phyloP scores from a whole-genome alignment of 805 yeast species.

The Gaillardinia entomophila region DNA sequence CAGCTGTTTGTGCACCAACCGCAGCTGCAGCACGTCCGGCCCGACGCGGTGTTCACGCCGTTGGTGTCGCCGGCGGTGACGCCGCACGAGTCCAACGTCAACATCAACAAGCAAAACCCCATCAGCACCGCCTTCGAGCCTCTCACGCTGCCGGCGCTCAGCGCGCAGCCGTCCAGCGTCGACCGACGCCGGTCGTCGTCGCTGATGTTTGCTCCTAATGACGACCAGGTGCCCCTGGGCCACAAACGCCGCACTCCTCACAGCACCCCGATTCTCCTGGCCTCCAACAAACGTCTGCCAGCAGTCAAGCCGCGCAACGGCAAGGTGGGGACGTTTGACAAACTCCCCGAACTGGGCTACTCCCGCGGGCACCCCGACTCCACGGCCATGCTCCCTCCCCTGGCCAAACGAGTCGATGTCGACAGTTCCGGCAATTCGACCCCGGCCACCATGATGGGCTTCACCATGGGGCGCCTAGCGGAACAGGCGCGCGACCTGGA shows the following conservation, averaged over 20 bases:
- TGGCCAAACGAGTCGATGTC: conserved; percentile 21
- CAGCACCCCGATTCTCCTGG: conserved; percentile 35
- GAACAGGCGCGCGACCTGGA: conserved; percentile 16
- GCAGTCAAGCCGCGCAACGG: conserved; percentile 21
- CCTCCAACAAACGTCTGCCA: conserved; percentile 33
- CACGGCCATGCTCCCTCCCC: conserved; percentile 37
- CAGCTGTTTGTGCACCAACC: conserved; percentile 7
- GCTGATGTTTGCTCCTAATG: conserved; percentile 26
- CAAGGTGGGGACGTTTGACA: conserved; percentile 6
- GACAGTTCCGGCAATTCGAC: conserved; percentile 8
- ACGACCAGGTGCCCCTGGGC: conserved; percentile 8
- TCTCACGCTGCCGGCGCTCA: conserved; percentile 64
- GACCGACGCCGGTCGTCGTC: conserved; percentile 30
- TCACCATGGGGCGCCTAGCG: conserved; percentile 41
- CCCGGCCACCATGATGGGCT: conserved; percentile 39
- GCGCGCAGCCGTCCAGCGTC: conserved; percentile 29
- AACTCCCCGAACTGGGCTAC: conserved; percentile 6
- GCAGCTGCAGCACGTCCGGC: conserved; percentile 35
- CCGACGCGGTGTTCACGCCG: conserved; percentile 68
- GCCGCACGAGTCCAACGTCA: conserved; percentile 43
- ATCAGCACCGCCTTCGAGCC: conserved; percentile 38
- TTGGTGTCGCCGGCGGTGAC: conserved; percentile 72
- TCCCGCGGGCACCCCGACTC: conserved; percentile 2
- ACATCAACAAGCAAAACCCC: conserved; percentile 14
- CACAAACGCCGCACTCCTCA: conserved; percentile 39